Evolutionary conservation across 352 stramenopile genomes (phyloP).

Genomic region (Phytophthora citricola): DNA sequence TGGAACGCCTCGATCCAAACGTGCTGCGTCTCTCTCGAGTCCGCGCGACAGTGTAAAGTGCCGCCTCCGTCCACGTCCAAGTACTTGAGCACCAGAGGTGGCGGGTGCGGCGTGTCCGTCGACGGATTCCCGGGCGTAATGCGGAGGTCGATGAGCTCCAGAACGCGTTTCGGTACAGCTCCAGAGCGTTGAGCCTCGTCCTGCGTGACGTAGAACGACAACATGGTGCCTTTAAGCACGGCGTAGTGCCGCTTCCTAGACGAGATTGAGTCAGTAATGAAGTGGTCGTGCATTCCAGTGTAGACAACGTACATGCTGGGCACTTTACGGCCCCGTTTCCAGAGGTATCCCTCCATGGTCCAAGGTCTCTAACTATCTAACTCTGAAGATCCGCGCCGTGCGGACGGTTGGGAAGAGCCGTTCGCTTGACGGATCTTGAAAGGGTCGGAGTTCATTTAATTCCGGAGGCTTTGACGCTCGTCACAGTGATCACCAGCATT

Average conservation of each 20-base stretch:
- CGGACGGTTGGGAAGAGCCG: no score
- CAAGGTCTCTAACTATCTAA: conserved; percentile 11
- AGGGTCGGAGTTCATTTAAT: no score
- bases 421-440: no score
- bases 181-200: conserved; percentile 55
- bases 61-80: conserved; percentile 36
- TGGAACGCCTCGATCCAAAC: conserved; percentile 68
- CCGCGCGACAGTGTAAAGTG: conserved; percentile 61
- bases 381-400: neutral
- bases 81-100: conserved; percentile 38
- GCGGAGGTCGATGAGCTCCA: conserved; percentile 62
- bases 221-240: conserved; percentile 83
- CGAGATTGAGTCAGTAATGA: neutral
- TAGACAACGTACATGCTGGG: conserved; percentile 46
- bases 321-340: conserved; percentile 54
- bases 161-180: conserved; percentile 59
- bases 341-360: conserved; percentile 56
- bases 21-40: conserved; percentile 60
- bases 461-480: no score
- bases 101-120: conserved; percentile 14
- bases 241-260: conserved; percentile 74
- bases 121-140: conserved; percentile 12
- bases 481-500: conserved; percentile 1
- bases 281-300: no score
- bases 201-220: conserved; percentile 61